Conservation (phyloP, 768 basidiomycete species). For the Tylopilus sp. region DNA sequence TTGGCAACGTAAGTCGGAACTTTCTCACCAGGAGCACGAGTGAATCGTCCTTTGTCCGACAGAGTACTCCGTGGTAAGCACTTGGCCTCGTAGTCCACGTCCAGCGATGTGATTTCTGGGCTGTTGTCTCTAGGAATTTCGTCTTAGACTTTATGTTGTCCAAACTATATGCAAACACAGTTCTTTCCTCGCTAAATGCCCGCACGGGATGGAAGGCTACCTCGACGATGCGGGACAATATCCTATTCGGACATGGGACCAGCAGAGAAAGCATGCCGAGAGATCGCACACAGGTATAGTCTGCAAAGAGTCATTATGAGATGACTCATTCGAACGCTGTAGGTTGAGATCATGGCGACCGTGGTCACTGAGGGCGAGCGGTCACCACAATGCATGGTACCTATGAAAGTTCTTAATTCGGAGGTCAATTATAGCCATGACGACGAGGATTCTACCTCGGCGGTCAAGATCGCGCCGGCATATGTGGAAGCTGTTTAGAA, state of each 20-base stretch:
- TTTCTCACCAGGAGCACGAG: not conserved
- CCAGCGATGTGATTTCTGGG: not conserved
- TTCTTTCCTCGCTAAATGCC: constrained; percentile 22
- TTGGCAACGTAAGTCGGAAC: not conserved
- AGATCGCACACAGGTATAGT: constrained; percentile 12
- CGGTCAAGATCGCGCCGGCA: not conserved
- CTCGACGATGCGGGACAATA: not conserved
- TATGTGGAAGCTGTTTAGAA: not conserved
- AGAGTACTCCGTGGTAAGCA: constrained; percentile 8
- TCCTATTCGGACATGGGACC: constrained; percentile 6
- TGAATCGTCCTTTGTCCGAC: not conserved
- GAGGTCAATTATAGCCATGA: not conserved
- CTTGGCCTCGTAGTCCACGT: not conserved
- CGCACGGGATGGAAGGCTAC: constrained; percentile 22
- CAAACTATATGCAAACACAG: constrained; percentile 27
- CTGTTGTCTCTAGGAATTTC: constrained; percentile 8
- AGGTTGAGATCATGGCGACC: constrained; percentile 3
- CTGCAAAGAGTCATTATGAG: not conserved
- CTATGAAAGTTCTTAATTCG: not conserved
- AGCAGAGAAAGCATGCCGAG: not conserved
- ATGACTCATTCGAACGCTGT: not conserved
- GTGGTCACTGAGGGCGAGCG: not conserved
- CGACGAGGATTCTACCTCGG: not conserved
- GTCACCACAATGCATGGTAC: not conserved
- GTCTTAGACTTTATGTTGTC: constrained; percentile 26